Evolutionary conservation across 140 eudicot genomes (phyloP).

Genomic region (Ambrosia hybrid): DNA sequence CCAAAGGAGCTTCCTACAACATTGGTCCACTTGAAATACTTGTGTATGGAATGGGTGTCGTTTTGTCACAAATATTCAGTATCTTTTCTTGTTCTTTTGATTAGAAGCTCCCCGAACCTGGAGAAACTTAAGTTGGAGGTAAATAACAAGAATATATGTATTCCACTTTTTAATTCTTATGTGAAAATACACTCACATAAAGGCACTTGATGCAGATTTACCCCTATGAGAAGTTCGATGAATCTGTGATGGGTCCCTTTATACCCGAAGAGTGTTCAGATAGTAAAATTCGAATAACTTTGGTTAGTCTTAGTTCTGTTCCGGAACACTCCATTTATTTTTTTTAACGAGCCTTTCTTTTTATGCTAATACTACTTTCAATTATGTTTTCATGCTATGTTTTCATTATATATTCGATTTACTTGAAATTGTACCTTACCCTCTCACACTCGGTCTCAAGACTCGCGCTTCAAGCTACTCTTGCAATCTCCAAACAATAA

Average conservation of each 20-base stretch:
- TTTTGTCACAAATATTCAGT: not conserved
- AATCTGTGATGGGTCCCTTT: not conserved
- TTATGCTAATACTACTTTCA: no score
- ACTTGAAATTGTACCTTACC: no score
- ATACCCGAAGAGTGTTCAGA: no score
- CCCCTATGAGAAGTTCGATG: not conserved
- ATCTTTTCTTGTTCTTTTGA: conserved; percentile 1
- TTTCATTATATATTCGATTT: no score
- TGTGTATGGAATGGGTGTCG: not conserved
- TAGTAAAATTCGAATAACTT: no score
- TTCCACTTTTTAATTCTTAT: not conserved
- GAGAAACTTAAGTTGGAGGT: not conserved
- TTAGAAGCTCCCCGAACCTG: conserved; percentile 14
- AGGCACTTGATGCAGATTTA: not conserved
- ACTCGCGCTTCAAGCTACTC: no score
- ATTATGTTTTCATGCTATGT: no score
- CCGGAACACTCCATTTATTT: no score
- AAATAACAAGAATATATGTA: not conserved
- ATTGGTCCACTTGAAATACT: not conserved
- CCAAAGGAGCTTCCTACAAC: conserved; percentile 1
- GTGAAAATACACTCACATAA: not conserved
- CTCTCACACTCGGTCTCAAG: no score
- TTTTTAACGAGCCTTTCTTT: no score
- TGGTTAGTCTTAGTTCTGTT: no score
- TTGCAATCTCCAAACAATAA: no score